Percentiles rank a stretch among this genome's conserved stretches.
Evolutionary conservation across 306 rosid species (phyloP).

Genomic region (Acacia confusa): DNA sequence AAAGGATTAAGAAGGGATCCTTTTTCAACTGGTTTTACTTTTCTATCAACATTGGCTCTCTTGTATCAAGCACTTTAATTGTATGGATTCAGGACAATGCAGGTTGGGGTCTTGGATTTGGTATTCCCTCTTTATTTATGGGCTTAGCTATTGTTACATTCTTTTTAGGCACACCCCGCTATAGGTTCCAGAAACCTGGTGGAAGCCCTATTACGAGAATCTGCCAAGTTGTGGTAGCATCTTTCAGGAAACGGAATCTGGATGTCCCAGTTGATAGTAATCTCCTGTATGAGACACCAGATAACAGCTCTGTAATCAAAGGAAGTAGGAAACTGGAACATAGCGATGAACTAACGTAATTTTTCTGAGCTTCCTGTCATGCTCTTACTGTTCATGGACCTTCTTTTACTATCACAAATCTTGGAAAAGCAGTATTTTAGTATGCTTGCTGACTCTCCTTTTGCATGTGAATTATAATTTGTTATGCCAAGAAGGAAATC

Average conservation of each 20-base stretch:
- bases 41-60: slow-evolving; percentile 84
- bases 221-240: slow-evolving; percentile 94
- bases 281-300: slow-evolving; percentile 74
- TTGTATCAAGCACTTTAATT: slow-evolving; percentile 74
- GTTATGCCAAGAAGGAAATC: background rate
- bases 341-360: slow-evolving; percentile 76
- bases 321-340: slow-evolving; percentile 94
- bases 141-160: slow-evolving; percentile 74
- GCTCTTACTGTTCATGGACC: background rate
- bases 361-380: slow-evolving; percentile 16
- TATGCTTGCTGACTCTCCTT: slow-evolving; percentile 2
- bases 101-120: slow-evolving; percentile 98
- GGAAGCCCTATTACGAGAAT: slow-evolving; percentile 93
- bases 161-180: slow-evolving; percentile 77
- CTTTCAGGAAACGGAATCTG: slow-evolving; percentile 62
- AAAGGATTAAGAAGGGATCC: slow-evolving; percentile 88
- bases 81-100: slow-evolving; percentile 96
- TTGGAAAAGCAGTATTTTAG: background rate
- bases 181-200: slow-evolving; percentile 94
- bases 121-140: slow-evolving; percentile 92
- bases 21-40: slow-evolving; percentile 99
- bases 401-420: slow-evolving; percentile 1
- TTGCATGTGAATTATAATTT: background rate
- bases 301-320: slow-evolving; percentile 75
- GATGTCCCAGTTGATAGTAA: slow-evolving; percentile 68